phyloP scores from a whole-genome alignment of 208 protist species.

The Trypanosoma theileri region DNA sequence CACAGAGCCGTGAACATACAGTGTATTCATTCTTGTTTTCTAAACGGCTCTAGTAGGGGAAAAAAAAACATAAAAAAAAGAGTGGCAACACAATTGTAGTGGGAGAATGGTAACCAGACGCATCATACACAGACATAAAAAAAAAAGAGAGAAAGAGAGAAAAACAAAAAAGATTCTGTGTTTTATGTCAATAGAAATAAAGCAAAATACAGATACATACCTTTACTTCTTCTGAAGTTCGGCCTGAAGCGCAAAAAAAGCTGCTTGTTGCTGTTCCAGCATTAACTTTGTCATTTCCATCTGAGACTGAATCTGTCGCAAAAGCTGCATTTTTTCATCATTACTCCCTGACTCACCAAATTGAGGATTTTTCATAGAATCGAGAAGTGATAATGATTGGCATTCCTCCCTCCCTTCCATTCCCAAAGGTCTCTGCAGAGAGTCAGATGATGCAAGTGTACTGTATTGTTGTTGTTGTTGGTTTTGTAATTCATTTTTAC shows the following conservation, averaged over 20 bases:
- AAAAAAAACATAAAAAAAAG: constrained; percentile 7
- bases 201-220: background rate
- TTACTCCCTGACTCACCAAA: background rate
- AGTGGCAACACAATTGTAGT: too few relatives aligned
- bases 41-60: background rate
- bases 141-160: too few relatives aligned
- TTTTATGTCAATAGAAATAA: background rate
- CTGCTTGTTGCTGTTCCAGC: constrained; percentile 30
- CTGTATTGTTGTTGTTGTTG: too few relatives aligned
- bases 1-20: constrained; percentile 8
- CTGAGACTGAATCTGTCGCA: constrained; percentile 27
- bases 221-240: constrained; percentile 18
- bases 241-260: constrained; percentile 23
- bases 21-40: constrained; percentile 1
- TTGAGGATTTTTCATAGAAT: background rate
- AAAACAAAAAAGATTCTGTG: too few relatives aligned
- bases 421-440: background rate
- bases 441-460: too few relatives aligned
- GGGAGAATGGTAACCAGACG: too few relatives aligned
- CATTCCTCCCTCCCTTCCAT: background rate
- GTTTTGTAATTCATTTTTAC: too few relatives aligned
- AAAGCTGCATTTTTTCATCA: constrained; percentile 19
- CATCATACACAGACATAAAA: too few relatives aligned
- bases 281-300: constrained; percentile 31
- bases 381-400: background rate